Conservation (phyloP, 176 grass and related monocot genomes). For the Bonia amplexicaulis region DNA sequence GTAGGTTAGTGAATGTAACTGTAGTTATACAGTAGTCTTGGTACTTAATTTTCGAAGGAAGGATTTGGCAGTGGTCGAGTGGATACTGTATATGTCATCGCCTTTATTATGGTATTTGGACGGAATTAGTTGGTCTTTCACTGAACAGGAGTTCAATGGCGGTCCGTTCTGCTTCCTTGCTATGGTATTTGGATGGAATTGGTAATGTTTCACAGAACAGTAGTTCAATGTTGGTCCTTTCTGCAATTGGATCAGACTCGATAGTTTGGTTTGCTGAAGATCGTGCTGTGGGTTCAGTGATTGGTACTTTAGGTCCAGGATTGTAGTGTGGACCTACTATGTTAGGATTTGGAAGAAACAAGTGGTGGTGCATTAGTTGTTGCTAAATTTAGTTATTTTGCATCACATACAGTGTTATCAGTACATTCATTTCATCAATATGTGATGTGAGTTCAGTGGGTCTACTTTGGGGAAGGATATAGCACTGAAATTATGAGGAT, state of each 20-base stretch:
- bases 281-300: background rate
- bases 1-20: conserved; percentile 5
- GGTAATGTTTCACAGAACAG: background rate
- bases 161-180: background rate
- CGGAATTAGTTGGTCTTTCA: background rate
- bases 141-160: background rate
- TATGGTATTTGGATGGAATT: background rate
- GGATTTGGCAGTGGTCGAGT: background rate
- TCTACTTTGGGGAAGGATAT: background rate
- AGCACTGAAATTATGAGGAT: background rate
- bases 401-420: background rate
- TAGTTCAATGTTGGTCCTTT: background rate
- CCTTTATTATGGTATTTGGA: background rate
- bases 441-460: background rate
- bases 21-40: background rate
- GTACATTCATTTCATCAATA: background rate
- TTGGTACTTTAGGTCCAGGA: background rate
- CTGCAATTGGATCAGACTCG: background rate
- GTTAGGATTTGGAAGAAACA: conserved; percentile 4
- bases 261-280: conserved; percentile 19
- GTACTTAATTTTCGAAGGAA: background rate
- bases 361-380: background rate
- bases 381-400: conserved; percentile 1
- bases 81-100: background rate
- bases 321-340: background rate